Base-by-base conservation (phyloP, 148 eudicot genomes). In the Gaultheria prostrata region DNA sequence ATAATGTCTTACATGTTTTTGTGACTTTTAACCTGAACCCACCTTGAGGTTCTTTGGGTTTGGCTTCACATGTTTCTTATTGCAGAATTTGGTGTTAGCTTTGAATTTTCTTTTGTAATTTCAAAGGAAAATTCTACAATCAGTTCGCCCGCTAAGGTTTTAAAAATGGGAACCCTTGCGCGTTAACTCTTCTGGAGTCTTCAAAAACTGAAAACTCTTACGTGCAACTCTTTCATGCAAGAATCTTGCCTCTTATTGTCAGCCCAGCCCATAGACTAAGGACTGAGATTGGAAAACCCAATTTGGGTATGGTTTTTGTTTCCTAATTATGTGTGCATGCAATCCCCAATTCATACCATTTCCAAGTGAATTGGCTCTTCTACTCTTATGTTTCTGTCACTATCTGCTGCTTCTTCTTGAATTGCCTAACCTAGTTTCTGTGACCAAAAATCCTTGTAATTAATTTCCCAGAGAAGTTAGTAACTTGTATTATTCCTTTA, bases 1-100 rank as follows among this genome's bases (percentile, higher is more conserved):
- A 20, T 69, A 17, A 3, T 63, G 77, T 28, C 39, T 46, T 26
- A 2, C 18, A 26, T 33, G 7, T 49, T 21, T 26, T 35, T 20
- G 30, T 26, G 21, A 39, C 71, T 65, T 24, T 18, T 35, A 61
- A 43, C 21, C 11, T 20, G 70, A 76, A 14, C 77, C 78, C 61
- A 21, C 14, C 48, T 4, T 51, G 30, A 84, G 24, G 14, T 69
- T 74, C 30, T 72, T 57, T 76, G 30, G 35, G 10, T 82, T 53
- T 81, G 79, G 75, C 72, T 86, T 50, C 28, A 30, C 32, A 70
- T 78, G 8, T 43, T 59, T 69, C 63, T 82, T 57, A 81, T 57
- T 86, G 48, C 11, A 13, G 18, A 51, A 71, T 53, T 72, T 74
- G 72, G 81, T 79, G 48, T 32, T 82, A 82, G 3, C 46, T 72